Base-by-base conservation (phyloP, 2,329 filamentous ascomycete genomes). In the Aspergillus unguis region DNA sequence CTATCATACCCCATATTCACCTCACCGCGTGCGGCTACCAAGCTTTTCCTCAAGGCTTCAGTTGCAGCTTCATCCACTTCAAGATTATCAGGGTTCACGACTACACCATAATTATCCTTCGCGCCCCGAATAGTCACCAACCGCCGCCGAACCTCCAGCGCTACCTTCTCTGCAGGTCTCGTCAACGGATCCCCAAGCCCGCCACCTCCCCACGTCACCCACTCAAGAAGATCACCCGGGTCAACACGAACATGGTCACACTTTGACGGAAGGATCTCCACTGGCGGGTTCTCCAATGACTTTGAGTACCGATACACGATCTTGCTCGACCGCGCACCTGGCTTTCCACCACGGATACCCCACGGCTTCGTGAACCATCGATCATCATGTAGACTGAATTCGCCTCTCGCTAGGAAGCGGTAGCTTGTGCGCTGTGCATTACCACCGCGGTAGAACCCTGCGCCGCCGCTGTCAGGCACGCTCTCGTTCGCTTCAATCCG, bases 191-290 rank as follows among this genome's bases (percentile, higher is more conserved):
- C 75, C 31, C 76, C 77, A 9, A 79, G 69, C 2, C 77, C 76
- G 25, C 75, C 77, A 28, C 75, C 77, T 42, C 76, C 76, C 76
- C 76, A 79, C 4, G 77, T 79, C 29, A 77, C 70, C 73, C 73
- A 79, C 63, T 79, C 76, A 4, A 79, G 71, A 1, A 78, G 67
- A 54, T 80, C 77, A 9, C 71, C 75, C 1, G 72, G 73, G 32
- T 71, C 63, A 1, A 79, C 76, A 11, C 69, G 68, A 27, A 80
- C 59, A 56, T 77, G 71, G 57, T 80, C 77, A 55, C 75, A 76
- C 59, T 80, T 79, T n/a, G 70, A 74, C 7, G 73, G 70, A 2
- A 77, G 65, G 17, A 71, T 51, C 38, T 72, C 68, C 0, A 58
- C 62, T 0, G 66, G 63, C 8, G 72, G 67, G 5, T 54, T 60